Percentiles rank a stretch among this genome's conserved stretches.
Evolutionary conservation across 768 basidiomycete genomes (phyloP).

Genomic region (Phylloporus sp.): DNA sequence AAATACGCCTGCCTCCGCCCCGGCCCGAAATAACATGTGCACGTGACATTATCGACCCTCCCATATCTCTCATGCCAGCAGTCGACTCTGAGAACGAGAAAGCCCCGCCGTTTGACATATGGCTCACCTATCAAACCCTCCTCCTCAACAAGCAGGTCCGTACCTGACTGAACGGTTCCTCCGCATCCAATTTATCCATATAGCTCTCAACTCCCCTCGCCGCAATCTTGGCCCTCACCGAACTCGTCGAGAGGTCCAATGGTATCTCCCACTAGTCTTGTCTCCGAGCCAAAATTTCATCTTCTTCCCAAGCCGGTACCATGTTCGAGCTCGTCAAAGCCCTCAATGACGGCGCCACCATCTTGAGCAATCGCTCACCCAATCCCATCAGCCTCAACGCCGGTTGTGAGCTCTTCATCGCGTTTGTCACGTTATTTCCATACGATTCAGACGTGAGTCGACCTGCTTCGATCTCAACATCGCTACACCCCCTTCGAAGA

Average conservation of each 20-base stretch:
- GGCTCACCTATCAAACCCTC: conserved; percentile 51
- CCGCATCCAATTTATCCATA: not conserved
- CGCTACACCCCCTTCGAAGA: conserved; percentile 40
- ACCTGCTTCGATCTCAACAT: conserved; percentile 11
- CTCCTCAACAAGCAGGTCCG: conserved; percentile 64
- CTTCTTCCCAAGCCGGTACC: conserved; percentile 60
- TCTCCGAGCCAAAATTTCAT: conserved; percentile 3
- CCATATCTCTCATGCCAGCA: conserved; percentile 12
- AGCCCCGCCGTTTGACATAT: conserved; percentile 38
- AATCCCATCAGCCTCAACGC: conserved; percentile 83
- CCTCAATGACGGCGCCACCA: conserved; percentile 67
- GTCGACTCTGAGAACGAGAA: not conserved
- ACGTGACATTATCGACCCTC: conserved; percentile 18
- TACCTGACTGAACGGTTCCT: not conserved
- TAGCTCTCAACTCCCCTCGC: conserved; percentile 82
- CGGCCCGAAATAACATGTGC: not conserved
- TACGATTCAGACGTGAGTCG: conserved; percentile 71
- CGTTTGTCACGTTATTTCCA: conserved; percentile 80
- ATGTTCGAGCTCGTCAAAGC: conserved; percentile 91
- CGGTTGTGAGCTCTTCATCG: conserved; percentile 88
- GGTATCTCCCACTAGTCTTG: conserved; percentile 40
- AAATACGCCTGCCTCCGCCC: conserved; percentile 19
- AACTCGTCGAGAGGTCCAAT: conserved; percentile 74
- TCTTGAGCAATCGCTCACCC: conserved; percentile 54
- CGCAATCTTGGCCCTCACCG: conserved; percentile 80